Evolutionary conservation across 1,284 basidiomycete genomes (phyloP).

Genomic region (Pseudozyma thailandica): DNA sequence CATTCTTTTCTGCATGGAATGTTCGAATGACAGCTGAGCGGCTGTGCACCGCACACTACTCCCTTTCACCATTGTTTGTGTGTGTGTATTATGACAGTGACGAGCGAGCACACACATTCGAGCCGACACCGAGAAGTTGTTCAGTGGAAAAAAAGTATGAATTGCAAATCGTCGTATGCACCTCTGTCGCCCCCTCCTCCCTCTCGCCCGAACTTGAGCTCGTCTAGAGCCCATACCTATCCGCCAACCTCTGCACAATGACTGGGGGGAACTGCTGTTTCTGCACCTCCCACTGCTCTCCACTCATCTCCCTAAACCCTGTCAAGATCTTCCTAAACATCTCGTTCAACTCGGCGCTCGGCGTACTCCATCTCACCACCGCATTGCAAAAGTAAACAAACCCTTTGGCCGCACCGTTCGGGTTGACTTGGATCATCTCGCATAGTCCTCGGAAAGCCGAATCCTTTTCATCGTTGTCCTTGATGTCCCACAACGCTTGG

Average conservation of each 20-base stretch:
- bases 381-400: slow-evolving; percentile 68
- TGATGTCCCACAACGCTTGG: slow-evolving; percentile 95
- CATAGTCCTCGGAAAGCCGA: slow-evolving; percentile 99
- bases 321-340: slow-evolving; percentile 73
- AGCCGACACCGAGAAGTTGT: too few relatives aligned
- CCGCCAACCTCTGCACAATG: slow-evolving; percentile 58
- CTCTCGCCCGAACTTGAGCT: not conserved
- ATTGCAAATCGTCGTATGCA: too few relatives aligned
- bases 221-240: slow-evolving; percentile 53
- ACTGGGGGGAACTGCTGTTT: slow-evolving; percentile 62
- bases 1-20: too few relatives aligned
- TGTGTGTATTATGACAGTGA: too few relatives aligned
- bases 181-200: too few relatives aligned
- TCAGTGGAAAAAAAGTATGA: too few relatives aligned
- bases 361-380: slow-evolving; percentile 65
- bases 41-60: not conserved
- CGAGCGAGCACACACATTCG: too few relatives aligned
- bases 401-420: slow-evolving; percentile 70
- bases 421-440: slow-evolving; percentile 92
- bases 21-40: not conserved
- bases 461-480: slow-evolving; percentile 99
- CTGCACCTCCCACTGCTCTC: slow-evolving; percentile 71
- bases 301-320: slow-evolving; percentile 86
- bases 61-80: too few relatives aligned
- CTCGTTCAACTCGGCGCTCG: slow-evolving; percentile 61